Percentiles rank a stretch among this genome's conserved stretches.
These are phyloP conservation scores for Geotrichum reessii DNA, from an alignment of 1,139 yeast genomes.

Conservation along the genomic window DNA sequence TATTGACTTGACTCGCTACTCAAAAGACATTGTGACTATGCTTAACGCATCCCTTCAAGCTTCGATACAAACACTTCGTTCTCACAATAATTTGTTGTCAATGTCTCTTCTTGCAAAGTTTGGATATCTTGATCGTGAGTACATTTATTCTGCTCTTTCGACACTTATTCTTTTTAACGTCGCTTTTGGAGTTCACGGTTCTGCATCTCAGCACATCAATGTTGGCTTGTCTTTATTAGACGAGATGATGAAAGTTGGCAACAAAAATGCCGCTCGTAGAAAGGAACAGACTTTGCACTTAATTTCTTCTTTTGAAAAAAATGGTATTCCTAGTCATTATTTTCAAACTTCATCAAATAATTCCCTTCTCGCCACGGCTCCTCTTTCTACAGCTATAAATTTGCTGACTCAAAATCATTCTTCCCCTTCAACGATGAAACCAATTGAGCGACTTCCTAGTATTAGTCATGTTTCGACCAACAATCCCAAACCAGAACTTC, in stretches of 20 bases:
- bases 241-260: conserved; percentile 70
- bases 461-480: neutral
- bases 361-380: neutral
- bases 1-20: conserved; percentile 62
- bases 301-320: conserved; percentile 21
- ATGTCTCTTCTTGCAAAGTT: conserved; percentile 54
- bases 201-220: conserved; percentile 65
- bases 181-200: conserved; percentile 77
- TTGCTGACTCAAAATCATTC: neutral
- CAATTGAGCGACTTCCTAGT: conserved; percentile 8
- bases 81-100: conserved; percentile 43
- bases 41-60: conserved; percentile 81
- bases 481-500: neutral
- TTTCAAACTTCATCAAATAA: neutral
- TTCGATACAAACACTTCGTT: conserved; percentile 69
- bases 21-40: conserved; percentile 60
- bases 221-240: conserved; percentile 67
- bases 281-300: conserved; percentile 22
- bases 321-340: conserved; percentile 11
- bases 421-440: neutral
- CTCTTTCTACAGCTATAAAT: neutral
- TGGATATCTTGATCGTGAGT: conserved; percentile 88
- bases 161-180: conserved; percentile 71
- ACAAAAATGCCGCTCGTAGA: conserved; percentile 47
- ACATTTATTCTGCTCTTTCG: conserved; percentile 73